A percentile compares a stretch with the other conserved stretches of the same genome.
phyloP scores from a whole-genome alignment of 1,139 yeast species.

The Lodderomyces parapsilosis region DNA sequence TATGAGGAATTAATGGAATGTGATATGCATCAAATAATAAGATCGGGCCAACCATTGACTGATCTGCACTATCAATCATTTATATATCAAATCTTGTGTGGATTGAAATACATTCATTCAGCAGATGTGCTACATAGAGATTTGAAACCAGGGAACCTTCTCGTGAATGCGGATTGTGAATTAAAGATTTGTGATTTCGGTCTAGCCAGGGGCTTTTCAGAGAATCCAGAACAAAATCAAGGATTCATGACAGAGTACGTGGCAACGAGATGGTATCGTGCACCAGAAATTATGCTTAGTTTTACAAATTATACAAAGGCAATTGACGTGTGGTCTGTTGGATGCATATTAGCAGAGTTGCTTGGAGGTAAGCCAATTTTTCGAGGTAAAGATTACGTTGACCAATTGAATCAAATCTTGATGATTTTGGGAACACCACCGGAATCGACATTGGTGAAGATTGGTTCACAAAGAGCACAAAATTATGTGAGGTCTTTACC shows the following conservation, averaged over 20 bases:
- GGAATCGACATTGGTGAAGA: constrained; percentile 75
- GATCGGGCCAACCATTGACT: constrained; percentile 90
- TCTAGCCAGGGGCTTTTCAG: constrained; percentile 90
- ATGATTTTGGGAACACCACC: constrained; percentile 88
- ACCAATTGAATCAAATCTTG: constrained; percentile 86
- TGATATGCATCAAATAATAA: constrained; percentile 94
- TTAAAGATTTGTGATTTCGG: constrained; percentile 97
- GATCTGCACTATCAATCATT: constrained; percentile 95
- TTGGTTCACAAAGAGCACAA: constrained; percentile 89
- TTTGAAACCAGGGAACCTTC: constrained; percentile 86
- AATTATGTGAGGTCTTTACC: constrained; percentile 89
- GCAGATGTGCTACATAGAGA: constrained; percentile 96
- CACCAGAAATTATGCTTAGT: constrained; percentile 95
- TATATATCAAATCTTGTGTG: constrained; percentile 88
- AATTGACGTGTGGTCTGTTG: constrained; percentile 96
- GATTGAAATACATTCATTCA: constrained; percentile 82
- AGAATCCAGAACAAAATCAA: constrained; percentile 79
- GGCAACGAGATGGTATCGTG: constrained; percentile 97
- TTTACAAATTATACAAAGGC: constrained; percentile 94
- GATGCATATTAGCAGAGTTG: constrained; percentile 92
- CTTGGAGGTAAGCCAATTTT: constrained; percentile 91
- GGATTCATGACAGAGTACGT: constrained; percentile 95
- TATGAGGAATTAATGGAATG: constrained; percentile 98
- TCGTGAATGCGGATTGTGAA: constrained; percentile 96
- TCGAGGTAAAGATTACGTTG: constrained; percentile 94